Conservation (phyloP, 176 grass and related monocot species). For the Avena eriantha region DNA sequence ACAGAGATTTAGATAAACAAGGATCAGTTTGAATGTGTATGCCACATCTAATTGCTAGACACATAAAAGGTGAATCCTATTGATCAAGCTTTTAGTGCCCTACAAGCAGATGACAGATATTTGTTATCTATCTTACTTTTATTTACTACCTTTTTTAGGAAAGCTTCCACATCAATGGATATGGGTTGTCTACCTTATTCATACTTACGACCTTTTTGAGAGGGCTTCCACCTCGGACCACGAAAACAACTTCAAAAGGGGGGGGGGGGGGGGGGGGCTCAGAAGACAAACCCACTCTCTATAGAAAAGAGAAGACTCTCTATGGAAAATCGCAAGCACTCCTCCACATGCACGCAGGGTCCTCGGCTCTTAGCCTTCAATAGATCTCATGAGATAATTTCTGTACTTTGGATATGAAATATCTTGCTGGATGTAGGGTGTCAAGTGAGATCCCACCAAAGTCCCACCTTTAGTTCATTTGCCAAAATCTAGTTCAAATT, state of each 20-base stretch:
- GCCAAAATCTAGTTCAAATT: too few species aligned
- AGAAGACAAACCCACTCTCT: not conserved
- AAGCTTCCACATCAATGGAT: not conserved
- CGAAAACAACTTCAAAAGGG: not conserved
- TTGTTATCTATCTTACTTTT: not conserved
- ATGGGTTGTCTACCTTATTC: not conserved
- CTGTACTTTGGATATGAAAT: slow-evolving; percentile 13
- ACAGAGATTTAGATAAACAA: slow-evolving; percentile 2
- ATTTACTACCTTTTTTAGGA: not conserved
- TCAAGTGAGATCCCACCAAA: too few species aligned
- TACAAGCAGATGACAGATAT: not conserved
- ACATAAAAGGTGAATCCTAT: not conserved
- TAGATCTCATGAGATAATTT: not conserved
- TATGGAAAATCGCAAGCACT: not conserved
- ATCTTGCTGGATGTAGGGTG: not conserved
- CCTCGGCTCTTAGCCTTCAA: not conserved
- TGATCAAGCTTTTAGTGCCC: slow-evolving; percentile 25
- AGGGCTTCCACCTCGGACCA: not conserved
- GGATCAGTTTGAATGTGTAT: not conserved
- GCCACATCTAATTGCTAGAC: slow-evolving; percentile 27
- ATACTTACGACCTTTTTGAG: not conserved
- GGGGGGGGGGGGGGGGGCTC: not conserved
- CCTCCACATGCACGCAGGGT: not conserved
- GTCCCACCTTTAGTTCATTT: too few species aligned
- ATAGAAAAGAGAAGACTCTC: not conserved